Evolutionary conservation across 2,329 filamentous ascomycete genomes (phyloP), one percentile per base, ranked within the genome.

Genomic region (Aspergillus floridensis): DNA sequence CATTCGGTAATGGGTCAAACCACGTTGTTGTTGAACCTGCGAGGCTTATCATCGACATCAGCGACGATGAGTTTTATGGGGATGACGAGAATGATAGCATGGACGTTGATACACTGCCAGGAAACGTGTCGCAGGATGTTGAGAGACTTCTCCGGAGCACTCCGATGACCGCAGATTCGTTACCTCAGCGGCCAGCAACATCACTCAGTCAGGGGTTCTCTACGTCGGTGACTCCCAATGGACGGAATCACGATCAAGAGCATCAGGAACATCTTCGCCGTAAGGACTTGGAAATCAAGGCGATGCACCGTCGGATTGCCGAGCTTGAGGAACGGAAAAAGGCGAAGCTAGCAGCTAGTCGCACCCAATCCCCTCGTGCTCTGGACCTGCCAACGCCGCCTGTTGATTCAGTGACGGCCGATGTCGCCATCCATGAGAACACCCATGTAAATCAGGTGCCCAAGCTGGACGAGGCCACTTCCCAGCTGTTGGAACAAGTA

Each of bases 21-120:
- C 53, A 57, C n/a, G 49, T 32, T 4, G 57, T 61, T 24, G 78
- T 83, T 54, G 81, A 88, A 24, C 21, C 41, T 7, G 81, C 86
- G 53, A 83, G 83, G 2, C 84, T 96, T 55, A 84, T 96, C 44
- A 96, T 96, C 65, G 86, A 96, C 64, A 88, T 96, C 44, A 96
- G 91, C 70, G 93, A 96, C 29, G 86, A 88, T 64, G 86, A 88
- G 59, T 79, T 73, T 8, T 73, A 76, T 52, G 71, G 66, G 4
- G 70, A 74, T 55, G 69, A 73, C 35, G 70, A 72, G 31, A 65
- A 62, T 11, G 65, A 68, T 21, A 50, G 58, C n/a, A 72, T 73
- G 72, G 68, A 71, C 4, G 57, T 68, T n/a, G 69, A 69, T 47
- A 61, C 65, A 5, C 70, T 68, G 3, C 66, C 75, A 1, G 67